Evolutionary conservation across 192 early-diverging fungal species (phyloP).

Genomic region (Umbelopsis isabellina): DNA sequence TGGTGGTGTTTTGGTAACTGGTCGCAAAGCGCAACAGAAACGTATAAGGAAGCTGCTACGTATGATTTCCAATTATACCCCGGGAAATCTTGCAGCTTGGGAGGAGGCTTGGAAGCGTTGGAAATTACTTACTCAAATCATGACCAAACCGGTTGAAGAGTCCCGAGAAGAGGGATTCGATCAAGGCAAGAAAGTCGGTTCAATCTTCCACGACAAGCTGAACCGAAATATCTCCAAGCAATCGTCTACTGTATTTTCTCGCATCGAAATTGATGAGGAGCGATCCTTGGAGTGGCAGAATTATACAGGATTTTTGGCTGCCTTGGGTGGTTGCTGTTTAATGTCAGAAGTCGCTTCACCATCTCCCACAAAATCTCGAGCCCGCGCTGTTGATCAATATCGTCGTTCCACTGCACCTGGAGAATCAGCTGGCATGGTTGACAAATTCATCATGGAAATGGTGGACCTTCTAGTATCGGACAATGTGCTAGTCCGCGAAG

Average conservation of each 20-base stretch:
- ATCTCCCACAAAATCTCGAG: conserved; percentile 19
- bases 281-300: conserved; percentile 74
- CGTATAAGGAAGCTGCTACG: conserved; percentile 71
- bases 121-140: conserved; percentile 58
- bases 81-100: conserved; percentile 81
- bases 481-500: conserved; percentile 75
- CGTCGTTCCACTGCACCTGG: conserved; percentile 23
- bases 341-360: conserved; percentile 30
- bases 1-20: conserved; percentile 50
- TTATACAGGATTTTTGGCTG: conserved; percentile 82
- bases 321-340: conserved; percentile 76
- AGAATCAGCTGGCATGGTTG: conserved; percentile 54
- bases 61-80: conserved; percentile 64
- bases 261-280: conserved; percentile 42
- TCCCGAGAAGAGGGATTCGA: conserved; percentile 28
- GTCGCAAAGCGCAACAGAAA: conserved; percentile 79
- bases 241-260: conserved; percentile 16
- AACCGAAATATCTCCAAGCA: conserved; percentile 10
- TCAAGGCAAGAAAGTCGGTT: conserved; percentile 17
- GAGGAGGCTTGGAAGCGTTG: conserved; percentile 81
- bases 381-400: conserved; percentile 8
- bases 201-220: conserved; percentile 20
- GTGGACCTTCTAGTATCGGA: conserved; percentile 76
- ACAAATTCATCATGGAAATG: conserved; percentile 75
- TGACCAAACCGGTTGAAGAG: conserved; percentile 41